Base-by-base conservation (phyloP, 768 basidiomycete species). In the Amanita inopinata region DNA sequence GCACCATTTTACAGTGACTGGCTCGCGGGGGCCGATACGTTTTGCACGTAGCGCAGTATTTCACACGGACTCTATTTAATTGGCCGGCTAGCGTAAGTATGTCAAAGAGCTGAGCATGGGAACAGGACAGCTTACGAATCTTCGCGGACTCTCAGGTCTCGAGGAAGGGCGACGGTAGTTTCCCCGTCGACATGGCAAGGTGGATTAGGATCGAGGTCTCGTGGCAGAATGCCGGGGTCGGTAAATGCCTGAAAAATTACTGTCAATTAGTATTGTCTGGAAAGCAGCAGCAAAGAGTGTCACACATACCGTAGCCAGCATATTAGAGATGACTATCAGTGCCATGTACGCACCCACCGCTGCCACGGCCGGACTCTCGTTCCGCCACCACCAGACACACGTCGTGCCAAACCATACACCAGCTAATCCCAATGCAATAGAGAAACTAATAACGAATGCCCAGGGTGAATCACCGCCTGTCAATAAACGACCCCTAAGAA, bases 1-100 rank as follows among this genome's bases (percentile, higher is more conserved):
- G 55, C 51, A 89, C 90, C 77, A 96, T 76, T 59, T 92, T 89
- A 59, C 94, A 99, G 61, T 99, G 94, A 55, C 88, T 94, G 14
- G 91, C 85, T 49, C 94, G 69, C 3, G 94, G 94, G 5, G 94
- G 90, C 14, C 94, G 79, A 56, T 97, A 99, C 1, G 78, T 90
- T 53, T 77, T 76, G 61, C 94, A 99, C 9, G 92, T 97, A 23
- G 82, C 75, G 57, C 94, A 99, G 53, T 90, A 97, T 61, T 94
- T 96, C 43, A 90, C 83, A 7, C 85, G 80, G 25, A 94, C 86
- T 20, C 91, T 93, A 15, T 30, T 46, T 36, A 49, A 31, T 31
- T 37, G 32, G 19, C 46, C 30, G 17, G 22, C 33, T 39, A 11
- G 7, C 25, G 27, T 40, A 28, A 33, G 31, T 18, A 17, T 33